Evolutionary conservation across 768 basidiomycete species (phyloP).

Genomic region (Hortiboletus flavorubellus): DNA sequence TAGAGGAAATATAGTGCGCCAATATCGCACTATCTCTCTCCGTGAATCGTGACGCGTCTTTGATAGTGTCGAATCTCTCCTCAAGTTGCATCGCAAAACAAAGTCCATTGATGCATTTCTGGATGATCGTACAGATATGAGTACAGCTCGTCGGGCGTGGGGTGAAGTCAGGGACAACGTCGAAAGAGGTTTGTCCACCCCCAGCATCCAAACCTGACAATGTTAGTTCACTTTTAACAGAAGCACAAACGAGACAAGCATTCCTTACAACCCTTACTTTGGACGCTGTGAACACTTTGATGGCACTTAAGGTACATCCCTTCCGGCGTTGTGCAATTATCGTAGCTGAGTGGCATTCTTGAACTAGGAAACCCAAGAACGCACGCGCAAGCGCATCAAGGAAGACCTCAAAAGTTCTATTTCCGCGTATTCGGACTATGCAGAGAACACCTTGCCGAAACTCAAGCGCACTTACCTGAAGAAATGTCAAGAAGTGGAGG

Average conservation of each 20-base stretch:
- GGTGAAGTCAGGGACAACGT: constrained; percentile 80
- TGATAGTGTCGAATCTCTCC: constrained; percentile 67
- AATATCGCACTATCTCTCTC: not conserved
- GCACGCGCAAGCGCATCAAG: constrained; percentile 88
- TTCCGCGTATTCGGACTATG: constrained; percentile 76
- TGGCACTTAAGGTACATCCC: constrained; percentile 55
- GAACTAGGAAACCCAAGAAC: constrained; percentile 79
- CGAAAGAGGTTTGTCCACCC: constrained; percentile 58
- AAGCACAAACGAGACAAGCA: constrained; percentile 78
- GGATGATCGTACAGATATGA: constrained; percentile 68
- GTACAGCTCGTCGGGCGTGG: constrained; percentile 73
- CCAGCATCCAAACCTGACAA: not conserved
- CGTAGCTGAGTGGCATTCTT: not conserved
- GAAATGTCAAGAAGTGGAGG: constrained; percentile 88
- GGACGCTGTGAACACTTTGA: constrained; percentile 73
- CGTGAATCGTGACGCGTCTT: constrained; percentile 2
- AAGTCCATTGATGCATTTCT: constrained; percentile 66
- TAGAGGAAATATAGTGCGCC: constrained; percentile 82
- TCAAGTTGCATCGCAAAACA: constrained; percentile 67
- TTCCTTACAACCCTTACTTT: constrained; percentile 66
- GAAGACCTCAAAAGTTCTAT: constrained; percentile 84
- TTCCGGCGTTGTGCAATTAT: not conserved
- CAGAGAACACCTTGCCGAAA: constrained; percentile 74
- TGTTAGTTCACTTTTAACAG: constrained; percentile 37
- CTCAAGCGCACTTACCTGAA: constrained; percentile 76